Evolutionary conservation across 139 green algal genomes (phyloP).

Genomic region (Chlorella sp.): DNA sequence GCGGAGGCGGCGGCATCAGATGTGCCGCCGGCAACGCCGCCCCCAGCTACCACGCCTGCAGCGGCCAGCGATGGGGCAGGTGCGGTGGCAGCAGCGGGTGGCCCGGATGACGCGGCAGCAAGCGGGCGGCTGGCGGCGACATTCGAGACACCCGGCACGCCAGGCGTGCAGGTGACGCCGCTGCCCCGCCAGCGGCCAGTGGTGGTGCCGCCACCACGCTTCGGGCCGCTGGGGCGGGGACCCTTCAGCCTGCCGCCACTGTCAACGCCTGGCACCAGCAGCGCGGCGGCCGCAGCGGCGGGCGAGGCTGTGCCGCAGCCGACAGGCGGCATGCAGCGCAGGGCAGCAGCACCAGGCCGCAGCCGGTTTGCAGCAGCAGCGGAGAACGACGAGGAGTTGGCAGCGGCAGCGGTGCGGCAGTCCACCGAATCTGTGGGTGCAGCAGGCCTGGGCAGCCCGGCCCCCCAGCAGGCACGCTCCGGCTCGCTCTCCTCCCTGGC

Average conservation of each 20-base stretch:
- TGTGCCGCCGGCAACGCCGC: neutral
- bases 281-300: neutral
- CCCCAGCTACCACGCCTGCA: neutral
- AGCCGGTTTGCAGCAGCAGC: conserved; percentile 30
- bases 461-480: neutral
- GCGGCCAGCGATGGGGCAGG: neutral
- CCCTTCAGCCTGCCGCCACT: conserved; percentile 19
- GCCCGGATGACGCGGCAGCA: neutral
- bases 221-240: neutral
- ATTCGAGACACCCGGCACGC: conserved; percentile 25
- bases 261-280: neutral
- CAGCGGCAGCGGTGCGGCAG: neutral
- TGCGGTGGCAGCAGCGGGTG: neutral
- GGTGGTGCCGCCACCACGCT: neutral
- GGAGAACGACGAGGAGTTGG: conserved; percentile 12
- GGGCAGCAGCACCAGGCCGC: neutral
- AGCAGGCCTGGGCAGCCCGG: neutral
- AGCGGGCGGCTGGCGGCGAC: neutral
- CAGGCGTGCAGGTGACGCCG: conserved; percentile 17
- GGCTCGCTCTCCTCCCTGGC: neutral
- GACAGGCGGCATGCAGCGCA: no score
- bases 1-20: neutral
- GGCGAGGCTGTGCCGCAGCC: no score
- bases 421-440: neutral
- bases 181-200: conserved; percentile 22